Base-by-base conservation (phyloP, 768 basidiomycete genomes). In the Leccinum barrowsii region DNA sequence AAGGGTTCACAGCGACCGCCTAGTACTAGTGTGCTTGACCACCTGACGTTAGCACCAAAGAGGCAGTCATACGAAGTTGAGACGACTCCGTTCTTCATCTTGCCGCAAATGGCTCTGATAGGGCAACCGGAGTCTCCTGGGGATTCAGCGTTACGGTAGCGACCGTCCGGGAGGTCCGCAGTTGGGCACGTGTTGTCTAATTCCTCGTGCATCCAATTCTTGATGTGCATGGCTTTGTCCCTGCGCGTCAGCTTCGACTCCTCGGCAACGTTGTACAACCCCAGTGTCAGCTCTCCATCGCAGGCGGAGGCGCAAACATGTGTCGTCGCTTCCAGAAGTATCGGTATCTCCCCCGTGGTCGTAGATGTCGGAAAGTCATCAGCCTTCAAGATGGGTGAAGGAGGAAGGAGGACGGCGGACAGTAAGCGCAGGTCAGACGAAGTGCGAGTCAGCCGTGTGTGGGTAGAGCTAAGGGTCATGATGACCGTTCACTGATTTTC, bases 311-410 rank as follows among this genome's bases (percentile, higher is more conserved):
- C 56, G 48, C 58, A 57, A 49, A n/a, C 44, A 46, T 40, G 55
- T 46, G 49, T 44, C 17, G 52, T 52, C 12, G 4, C 51, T 54
- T 80, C 77, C 54, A 82, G 72, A 58, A 80, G 64, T 40, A 85
- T 74, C n/a, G 81, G 83, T 56, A 85, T 83, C 52, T 80, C 76
- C 32, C 77, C 80, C 34, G 79, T 81, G 28, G 78, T 78, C 61
- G 68, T 71, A 5, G 74, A 69, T 56, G 71, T 67, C 26, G 70
- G 58, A 50, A 80, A 59, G 24, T 71, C 67, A 48, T 71, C 70
- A n/a, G 80, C 70, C 22, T 64, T 76, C 56, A 82, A 63, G 50
- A 79, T 70, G 11, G 82, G 82, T 12, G 82, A 83, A 12, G 80
- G 78, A 26, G 77, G 81, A 13, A 67, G 59, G 35, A 82, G 61